phyloP scores from a whole-genome alignment of 2,329 filamentous ascomycete genomes.

The Sclerotinia minor region DNA sequence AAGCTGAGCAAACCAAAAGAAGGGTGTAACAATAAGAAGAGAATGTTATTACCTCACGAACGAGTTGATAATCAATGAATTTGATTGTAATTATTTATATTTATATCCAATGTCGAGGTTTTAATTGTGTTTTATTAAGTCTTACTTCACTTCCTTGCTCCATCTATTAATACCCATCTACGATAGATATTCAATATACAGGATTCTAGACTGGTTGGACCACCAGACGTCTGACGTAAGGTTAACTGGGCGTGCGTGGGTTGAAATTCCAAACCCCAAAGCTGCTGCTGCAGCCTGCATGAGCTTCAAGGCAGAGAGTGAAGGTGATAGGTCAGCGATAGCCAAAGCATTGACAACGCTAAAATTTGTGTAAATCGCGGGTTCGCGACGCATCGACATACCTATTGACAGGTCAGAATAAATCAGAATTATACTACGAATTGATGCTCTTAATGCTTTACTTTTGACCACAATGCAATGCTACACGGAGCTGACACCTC shows the following conservation, averaged over 20 bases:
- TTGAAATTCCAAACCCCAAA: background rate
- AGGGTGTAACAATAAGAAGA: slow-evolving; percentile 4
- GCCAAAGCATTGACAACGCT: slow-evolving; percentile 2
- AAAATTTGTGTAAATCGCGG: slow-evolving; percentile 20
- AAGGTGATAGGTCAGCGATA: slow-evolving; percentile 3
- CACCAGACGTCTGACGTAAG: slow-evolving; percentile 22
- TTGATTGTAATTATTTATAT: background rate
- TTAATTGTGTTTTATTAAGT: background rate
- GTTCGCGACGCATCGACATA: slow-evolving; percentile 12
- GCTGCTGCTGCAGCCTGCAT: slow-evolving; percentile 3
- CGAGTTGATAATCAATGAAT: background rate
- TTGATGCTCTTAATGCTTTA: slow-evolving; percentile 25
- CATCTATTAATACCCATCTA: too few relatives aligned
- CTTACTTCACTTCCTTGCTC: background rate
- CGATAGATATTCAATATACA: background rate
- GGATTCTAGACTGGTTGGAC: too few relatives aligned
- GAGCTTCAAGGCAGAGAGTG: background rate
- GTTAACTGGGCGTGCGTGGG: slow-evolving; percentile 5
- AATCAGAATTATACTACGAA: slow-evolving; percentile 21
- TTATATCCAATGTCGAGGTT: background rate
- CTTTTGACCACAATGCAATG: slow-evolving; percentile 72
- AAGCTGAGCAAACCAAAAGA: slow-evolving; percentile 1
- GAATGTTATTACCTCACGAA: background rate
- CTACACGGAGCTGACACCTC: slow-evolving; percentile 93
- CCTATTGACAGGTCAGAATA: slow-evolving; percentile 9